Conservation (phyloP, 225 moss, liverwort and hornwort species). For the Pseudisothecium myosuroides region DNA sequence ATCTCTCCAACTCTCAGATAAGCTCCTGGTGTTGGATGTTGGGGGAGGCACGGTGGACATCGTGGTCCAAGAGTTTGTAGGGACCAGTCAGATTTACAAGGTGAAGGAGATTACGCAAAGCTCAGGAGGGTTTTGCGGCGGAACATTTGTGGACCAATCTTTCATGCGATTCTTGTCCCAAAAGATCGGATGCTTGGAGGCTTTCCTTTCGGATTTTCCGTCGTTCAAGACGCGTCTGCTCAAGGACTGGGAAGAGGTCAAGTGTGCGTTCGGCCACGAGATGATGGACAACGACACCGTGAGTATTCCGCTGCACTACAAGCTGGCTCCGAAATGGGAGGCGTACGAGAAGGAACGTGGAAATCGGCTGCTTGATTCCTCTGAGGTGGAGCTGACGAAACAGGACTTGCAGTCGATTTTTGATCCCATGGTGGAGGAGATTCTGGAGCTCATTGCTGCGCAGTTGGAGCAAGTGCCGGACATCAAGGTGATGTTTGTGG, state of each 20-base stretch:
- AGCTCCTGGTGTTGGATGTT: constrained; percentile 14
- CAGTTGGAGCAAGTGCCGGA: not conserved
- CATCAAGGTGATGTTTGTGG: not conserved
- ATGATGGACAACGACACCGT: not conserved
- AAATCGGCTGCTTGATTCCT: not conserved
- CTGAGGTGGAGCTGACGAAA: not conserved
- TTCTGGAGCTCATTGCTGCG: not conserved
- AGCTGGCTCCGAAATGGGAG: not conserved
- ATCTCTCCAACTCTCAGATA: not conserved
- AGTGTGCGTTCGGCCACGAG: not conserved
- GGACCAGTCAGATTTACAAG: not conserved
- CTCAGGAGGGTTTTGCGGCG: constrained; percentile 16
- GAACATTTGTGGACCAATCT: constrained; percentile 13
- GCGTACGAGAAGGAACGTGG: not conserved
- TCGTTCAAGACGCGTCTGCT: not conserved
- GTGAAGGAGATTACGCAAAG: constrained; percentile 10
- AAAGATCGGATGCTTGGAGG: constrained; percentile 8
- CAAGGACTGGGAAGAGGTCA: not conserved
- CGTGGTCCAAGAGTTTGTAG: constrained; percentile 14
- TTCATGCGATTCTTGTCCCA: constrained; percentile 5
- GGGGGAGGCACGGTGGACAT: constrained; percentile 29
- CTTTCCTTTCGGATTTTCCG: not conserved
- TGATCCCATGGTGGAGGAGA: not conserved
- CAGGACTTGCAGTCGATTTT: not conserved
- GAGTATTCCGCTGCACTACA: not conserved